Base-by-base conservation (phyloP, 176 grass and related monocot genomes). In the Aegilops bicornis region DNA sequence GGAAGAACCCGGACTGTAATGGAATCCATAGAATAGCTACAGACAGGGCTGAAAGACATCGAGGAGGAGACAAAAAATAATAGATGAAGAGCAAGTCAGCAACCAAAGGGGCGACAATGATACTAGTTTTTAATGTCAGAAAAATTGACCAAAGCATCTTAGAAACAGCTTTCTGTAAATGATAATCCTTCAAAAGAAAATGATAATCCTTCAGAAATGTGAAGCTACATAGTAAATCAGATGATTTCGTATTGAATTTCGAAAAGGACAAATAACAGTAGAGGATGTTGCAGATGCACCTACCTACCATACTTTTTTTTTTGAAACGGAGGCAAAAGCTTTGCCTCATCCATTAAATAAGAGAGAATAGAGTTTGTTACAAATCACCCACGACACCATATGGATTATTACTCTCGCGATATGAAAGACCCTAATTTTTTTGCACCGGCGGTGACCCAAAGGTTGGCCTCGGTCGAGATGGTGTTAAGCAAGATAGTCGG, bases 141-240 rank as follows among this genome's bases (percentile, higher is more conserved):
- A 48, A 47, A 15, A 31, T 6, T 27, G 74, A 31, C 77, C 52
- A 42, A 61, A 22, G 8, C 42, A 86, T 43, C 35, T 82, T 6
- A 76, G 82, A 3, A 90, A 82, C 36, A 63, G 88, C 23, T 90
- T 68, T 78, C n/a, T 86, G 1, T 61, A 54, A 71, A 70, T 20
- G 3, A 71, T 1, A 3, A 22, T 22, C 20, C 60, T 17, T 8
- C 13, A 0, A 54, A 17, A 35, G 59, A 16, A 66, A 71, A 62
- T 9, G 2, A 78, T 1, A 3, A 22, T 14, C 37, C 45, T 12
- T 9, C 3, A 0, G 10, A 35, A 22, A 25, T 25, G 17, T 70
- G 0, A 83, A 50, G 59, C n/a, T 90, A 48, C 64, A 78, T 25
- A 56, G 84, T 27, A 45, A 71, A 24, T 80, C 52, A 27, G 84